Percentiles rank a stretch among this genome's conserved stretches.
phyloP scores from a whole-genome alignment of 768 basidiomycete species.

The Cubamyces sp. region DNA sequence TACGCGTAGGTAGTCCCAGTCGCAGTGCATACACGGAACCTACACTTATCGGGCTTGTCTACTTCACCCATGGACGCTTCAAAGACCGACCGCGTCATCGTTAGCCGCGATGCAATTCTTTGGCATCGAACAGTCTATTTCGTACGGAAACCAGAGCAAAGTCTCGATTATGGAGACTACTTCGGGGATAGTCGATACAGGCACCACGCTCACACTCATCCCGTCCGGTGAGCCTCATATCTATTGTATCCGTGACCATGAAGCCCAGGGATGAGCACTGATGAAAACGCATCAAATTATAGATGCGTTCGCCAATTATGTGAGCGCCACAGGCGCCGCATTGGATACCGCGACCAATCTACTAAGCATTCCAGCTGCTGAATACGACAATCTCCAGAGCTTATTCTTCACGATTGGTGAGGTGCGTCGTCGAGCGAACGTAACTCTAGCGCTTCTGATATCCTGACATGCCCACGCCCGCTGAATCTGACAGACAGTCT shows the following conservation, averaged over 20 bases:
- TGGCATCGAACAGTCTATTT: constrained; percentile 40
- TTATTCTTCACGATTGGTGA: constrained; percentile 39
- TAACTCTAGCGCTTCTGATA: background rate
- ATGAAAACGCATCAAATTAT: background rate
- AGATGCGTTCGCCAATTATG: constrained; percentile 39
- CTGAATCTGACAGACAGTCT: constrained; percentile 19
- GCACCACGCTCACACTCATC: constrained; percentile 30
- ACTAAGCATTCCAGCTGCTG: constrained; percentile 32
- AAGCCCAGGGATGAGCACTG: background rate
- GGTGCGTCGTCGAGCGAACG: constrained; percentile 15
- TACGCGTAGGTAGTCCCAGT: constrained; percentile 28
- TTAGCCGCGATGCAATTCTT: constrained; percentile 39
- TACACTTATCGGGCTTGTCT: background rate
- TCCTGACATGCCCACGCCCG: background rate
- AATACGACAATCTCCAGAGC: constrained; percentile 37
- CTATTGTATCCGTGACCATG: background rate
- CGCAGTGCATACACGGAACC: background rate
- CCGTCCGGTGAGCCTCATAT: constrained; percentile 11
- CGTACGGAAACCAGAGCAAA: constrained; percentile 26
- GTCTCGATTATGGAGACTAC: constrained; percentile 19
- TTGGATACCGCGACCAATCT: constrained; percentile 37
- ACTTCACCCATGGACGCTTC: background rate
- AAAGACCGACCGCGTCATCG: constrained; percentile 36
- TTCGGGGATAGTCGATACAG: constrained; percentile 36
- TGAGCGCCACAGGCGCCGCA: constrained; percentile 36